Evolutionary conservation across 768 basidiomycete species (phyloP), one percentile per base, ranked within the genome.

Genomic region (Sporobolomyces phaffii): DNA sequence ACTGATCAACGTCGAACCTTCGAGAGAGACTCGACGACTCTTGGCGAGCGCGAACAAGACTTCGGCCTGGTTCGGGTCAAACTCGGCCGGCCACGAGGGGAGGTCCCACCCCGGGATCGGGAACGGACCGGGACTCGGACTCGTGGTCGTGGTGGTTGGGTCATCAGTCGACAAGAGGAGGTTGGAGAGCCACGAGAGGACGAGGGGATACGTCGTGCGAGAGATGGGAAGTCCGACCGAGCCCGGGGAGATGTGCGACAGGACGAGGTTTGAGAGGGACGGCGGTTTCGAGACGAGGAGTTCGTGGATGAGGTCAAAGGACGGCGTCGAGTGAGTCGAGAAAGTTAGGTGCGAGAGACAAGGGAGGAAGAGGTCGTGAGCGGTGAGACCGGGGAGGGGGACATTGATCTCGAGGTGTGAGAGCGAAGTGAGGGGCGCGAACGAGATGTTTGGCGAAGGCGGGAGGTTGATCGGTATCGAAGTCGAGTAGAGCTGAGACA

Each of bases 241-340:
- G 26, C 66, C 66, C 5, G 56, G n/a, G n/a, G n/a, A 62, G 15
- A 62, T 24, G 57, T 59, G 49, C 28, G 66, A 68, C n/a, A 68
- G 56, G 2, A 14, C 28, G 41, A 68, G 26, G 18, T n/a, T 1
- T 7, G 31, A 4, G 9, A 68, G 61, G 3, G 41, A 22, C 10
- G 66, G 44, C 1, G 61, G 61, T 5, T 57, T 51, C 33, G 26
- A 20, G 2, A 28, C 9, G 36, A 68, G 15, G 43, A 68, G 34
- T 7, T 57, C 31, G 43, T 36, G 66, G 1, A 62, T 18, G 5
- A 47, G 56, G 2, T 51, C 41, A n/a, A 51, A 44, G 31, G 66
- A 44, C 1, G 61, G 61, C 29, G 44, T 33, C 2, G 56, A 59
- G 20, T 44, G 9, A 0, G 61, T 15, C 22, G 40, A 44, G 49